Evolutionary conservation across 257 asterid species (phyloP).

Genomic region (Handroanthus guayacan): DNA sequence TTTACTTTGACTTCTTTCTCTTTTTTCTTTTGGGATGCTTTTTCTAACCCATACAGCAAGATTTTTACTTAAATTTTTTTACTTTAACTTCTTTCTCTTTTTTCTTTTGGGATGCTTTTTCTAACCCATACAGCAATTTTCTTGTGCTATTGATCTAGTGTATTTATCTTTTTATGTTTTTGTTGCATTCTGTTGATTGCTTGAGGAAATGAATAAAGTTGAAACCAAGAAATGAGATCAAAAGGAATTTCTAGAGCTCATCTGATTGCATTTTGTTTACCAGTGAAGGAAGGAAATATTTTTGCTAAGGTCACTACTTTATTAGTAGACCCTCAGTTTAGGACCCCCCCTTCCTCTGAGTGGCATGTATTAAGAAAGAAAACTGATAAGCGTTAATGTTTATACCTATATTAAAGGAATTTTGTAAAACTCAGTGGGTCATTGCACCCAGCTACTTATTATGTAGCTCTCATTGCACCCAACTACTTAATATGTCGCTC

Average conservation of each 20-base stretch:
- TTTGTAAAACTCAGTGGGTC: too few relatives aligned
- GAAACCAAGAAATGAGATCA: background rate
- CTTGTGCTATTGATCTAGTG: conserved; percentile 8
- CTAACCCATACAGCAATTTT: background rate
- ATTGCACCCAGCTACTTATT: too few relatives aligned
- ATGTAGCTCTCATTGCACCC: too few relatives aligned
- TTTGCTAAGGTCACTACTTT: too few relatives aligned
- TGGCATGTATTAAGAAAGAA: too few relatives aligned
- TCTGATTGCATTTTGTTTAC: conserved; percentile 39
- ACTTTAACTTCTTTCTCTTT: background rate
- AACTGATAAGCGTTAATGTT: too few relatives aligned
- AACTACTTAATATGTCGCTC: too few relatives aligned
- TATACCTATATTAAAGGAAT: too few relatives aligned
- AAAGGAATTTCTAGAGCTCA: conserved; percentile 16
- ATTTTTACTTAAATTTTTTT: background rate
- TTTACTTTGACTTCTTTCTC: background rate
- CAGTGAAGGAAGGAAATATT: too few relatives aligned
- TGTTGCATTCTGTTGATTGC: too few relatives aligned
- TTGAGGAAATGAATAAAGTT: conserved; percentile 6
- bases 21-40: background rate
- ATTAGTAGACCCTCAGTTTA: too few relatives aligned
- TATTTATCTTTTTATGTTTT: conserved; percentile 7
- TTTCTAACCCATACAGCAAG: background rate
- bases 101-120: conserved; percentile 3
- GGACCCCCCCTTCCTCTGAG: too few relatives aligned